Conservation (phyloP, 1,284 basidiomycete species). For the Laetiporus sulphureus region DNA sequence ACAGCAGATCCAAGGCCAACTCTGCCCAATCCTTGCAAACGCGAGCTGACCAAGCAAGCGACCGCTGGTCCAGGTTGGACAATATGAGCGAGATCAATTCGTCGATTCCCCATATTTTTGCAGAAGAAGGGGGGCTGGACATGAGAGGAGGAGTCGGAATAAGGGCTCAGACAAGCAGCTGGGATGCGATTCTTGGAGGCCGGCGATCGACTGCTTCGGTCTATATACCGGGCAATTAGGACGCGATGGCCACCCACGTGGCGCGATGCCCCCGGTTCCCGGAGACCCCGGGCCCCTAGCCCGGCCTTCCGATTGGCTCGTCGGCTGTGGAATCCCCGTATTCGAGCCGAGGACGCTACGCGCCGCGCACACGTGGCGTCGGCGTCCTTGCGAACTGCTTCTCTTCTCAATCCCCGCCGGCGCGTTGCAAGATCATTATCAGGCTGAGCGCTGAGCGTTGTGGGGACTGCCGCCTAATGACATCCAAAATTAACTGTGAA, state of each 20-base stretch:
- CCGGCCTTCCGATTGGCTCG: too few relatives aligned
- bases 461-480: too few relatives aligned
- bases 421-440: too few relatives aligned
- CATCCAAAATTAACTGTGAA: too few relatives aligned
- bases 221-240: constrained; percentile 15
- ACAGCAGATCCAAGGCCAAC: constrained; percentile 22
- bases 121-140: neutral
- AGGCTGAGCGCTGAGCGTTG: too few relatives aligned
- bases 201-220: constrained; percentile 8
- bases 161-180: neutral
- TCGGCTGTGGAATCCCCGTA: too few relatives aligned
- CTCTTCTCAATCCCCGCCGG: too few relatives aligned
- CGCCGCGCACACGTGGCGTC: too few relatives aligned
- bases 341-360: too few relatives aligned
- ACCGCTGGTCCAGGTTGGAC: constrained; percentile 20
- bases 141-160: neutral
- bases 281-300: too few relatives aligned
- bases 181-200: constrained; percentile 8
- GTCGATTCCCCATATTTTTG: constrained; percentile 14
- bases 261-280: too few relatives aligned
- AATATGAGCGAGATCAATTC: constrained; percentile 24
- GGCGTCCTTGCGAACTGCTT: too few relatives aligned
- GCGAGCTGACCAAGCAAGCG: constrained; percentile 17
- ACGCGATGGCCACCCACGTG: neutral
- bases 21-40: constrained; percentile 24